Percentiles rank a stretch among this genome's conserved stretches.
These are phyloP conservation scores for Eutrema heterophyllum DNA, from an alignment of 345 rosid genomes.

Conservation along the genomic window DNA sequence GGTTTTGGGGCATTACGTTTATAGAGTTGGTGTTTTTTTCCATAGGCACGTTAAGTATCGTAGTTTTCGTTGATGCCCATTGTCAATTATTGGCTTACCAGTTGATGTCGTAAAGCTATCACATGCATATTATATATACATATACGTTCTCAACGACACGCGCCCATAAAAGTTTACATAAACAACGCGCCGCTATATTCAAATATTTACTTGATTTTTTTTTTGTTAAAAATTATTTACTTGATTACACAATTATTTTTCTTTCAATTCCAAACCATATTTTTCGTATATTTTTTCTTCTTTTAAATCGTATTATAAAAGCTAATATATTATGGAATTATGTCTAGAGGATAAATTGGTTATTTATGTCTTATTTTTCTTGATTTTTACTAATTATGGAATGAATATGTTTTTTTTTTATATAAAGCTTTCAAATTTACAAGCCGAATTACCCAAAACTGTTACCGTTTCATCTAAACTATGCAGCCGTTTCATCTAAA, in stretches of 20 bases:
- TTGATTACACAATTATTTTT: background rate
- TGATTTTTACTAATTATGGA: too few relatives aligned
- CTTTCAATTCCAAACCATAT: background rate
- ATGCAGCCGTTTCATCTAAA: background rate
- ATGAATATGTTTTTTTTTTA: background rate
- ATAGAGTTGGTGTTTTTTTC: background rate
- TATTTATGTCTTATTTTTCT: background rate
- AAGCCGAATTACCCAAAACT: background rate
- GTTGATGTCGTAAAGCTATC: background rate
- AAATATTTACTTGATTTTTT: background rate
- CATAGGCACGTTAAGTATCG: conserved; percentile 15
- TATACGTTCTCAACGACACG: background rate
- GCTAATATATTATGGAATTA: background rate
- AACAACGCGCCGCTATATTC: background rate
- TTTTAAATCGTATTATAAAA: background rate
- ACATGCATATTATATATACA: background rate
- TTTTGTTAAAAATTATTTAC: background rate
- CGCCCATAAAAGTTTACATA: background rate
- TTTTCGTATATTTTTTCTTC: background rate
- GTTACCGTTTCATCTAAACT: background rate
- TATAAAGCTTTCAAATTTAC: background rate
- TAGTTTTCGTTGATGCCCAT: background rate
- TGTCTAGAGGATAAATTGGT: background rate
- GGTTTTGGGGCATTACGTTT: background rate
- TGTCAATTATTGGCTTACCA: conserved; percentile 2